Evolutionary conservation across 139 green algal species (phyloP), one percentile per base, ranked within the genome.

Genomic region (Coelastrella sp.): DNA sequence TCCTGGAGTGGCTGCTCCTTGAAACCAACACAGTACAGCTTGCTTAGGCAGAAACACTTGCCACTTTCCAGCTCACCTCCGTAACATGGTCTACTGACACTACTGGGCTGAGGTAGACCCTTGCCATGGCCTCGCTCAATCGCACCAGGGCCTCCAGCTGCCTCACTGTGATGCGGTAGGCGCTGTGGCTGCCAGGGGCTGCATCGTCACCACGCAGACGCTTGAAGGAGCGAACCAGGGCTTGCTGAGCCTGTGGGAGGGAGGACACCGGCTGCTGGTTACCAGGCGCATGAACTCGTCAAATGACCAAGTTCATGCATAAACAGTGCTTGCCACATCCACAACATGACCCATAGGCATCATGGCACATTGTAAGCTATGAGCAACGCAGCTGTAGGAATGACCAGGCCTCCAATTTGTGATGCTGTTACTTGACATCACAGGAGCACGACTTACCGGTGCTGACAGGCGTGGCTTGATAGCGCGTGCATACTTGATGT

Each of bases 141-240:
- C 97, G 94, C 80, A 99, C 93, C 47, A 99, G 92, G 56, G 98
- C 97, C 94, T 99, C 98, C 93, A 99, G 96, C 96, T 99, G 98
- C 32, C 97, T 95, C 73, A 95, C 96, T 3, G 96, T 98, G 94
- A 98, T 98, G 88, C 97, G 95, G 94, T 99, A 99, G 3, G 96
- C 94, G 16, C 94, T 95, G 68, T 91, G 89, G 71, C 89, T 96
- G 74, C 98, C 98, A 14, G 97, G 97, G 19, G 94, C 90, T 0
- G 96, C 96, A 89, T 99, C 98, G 56, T 97, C 95, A 5, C 78
- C 78, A 17, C 98, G 95, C 90, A 99, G 94, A 47, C 94, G 88
- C 90, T 98, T 98, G 94, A 99, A 99, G 5, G 93, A 88, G 14
- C 95, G 58, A 10, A 98, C 97, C 74, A 99, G 93, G 85, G 93